Evolutionary conservation across 148 eudicot genomes (phyloP).

Genomic region (Fagopyrum tataricum): DNA sequence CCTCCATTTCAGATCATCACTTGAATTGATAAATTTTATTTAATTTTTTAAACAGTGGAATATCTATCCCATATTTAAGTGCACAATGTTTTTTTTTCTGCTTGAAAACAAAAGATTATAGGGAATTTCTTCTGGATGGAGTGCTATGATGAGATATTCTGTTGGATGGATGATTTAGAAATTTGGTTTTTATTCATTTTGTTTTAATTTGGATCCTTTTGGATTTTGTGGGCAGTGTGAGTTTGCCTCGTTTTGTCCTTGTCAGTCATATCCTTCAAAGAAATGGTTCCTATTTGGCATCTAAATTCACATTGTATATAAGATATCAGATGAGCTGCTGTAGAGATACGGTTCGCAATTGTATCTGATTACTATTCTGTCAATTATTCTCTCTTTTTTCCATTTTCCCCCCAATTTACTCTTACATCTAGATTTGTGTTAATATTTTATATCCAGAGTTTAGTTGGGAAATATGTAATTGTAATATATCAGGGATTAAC

Average conservation of each 20-base stretch:
- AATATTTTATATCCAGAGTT: background rate
- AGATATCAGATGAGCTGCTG: background rate
- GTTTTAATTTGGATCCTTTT: background rate
- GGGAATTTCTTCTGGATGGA: background rate
- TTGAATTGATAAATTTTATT: background rate
- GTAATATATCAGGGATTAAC: background rate
- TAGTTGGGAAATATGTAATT: background rate
- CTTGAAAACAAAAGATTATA: background rate
- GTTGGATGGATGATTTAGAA: background rate
- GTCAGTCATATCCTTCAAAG: background rate
- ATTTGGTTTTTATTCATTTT: background rate
- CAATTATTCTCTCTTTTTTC: background rate
- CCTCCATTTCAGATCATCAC: background rate
- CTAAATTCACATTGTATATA: background rate
- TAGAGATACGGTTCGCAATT: background rate
- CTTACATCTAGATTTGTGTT: background rate
- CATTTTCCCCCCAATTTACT: background rate
- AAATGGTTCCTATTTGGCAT: background rate
- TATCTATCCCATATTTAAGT: background rate
- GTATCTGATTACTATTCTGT: background rate
- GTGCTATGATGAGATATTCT: background rate
- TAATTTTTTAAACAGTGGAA: background rate
- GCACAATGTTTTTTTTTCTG: background rate
- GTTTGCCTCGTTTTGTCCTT: background rate
- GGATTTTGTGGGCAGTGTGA: background rate